phyloP scores from a whole-genome alignment of 2,329 filamentous ascomycete species.

The Calonectria fujianensis region DNA sequence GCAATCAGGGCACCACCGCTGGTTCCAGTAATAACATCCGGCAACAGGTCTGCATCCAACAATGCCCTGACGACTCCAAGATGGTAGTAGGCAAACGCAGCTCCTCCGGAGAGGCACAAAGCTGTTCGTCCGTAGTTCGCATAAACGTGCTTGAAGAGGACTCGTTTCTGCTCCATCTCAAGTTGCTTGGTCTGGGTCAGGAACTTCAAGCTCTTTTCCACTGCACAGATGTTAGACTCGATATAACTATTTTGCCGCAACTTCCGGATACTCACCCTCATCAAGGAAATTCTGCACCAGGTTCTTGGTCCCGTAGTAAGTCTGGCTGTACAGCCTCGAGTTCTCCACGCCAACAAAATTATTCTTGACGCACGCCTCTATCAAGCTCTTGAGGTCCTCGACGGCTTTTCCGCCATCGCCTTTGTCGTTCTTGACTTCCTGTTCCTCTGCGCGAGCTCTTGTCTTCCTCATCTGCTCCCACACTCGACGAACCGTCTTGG shows the following conservation, averaged over 20 bases:
- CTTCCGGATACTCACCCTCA: slow-evolving; percentile 73
- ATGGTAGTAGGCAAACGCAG: slow-evolving; percentile 97
- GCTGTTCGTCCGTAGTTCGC: slow-evolving; percentile 96
- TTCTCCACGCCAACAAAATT: slow-evolving; percentile 98
- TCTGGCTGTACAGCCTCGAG: slow-evolving; percentile 94
- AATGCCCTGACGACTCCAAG: slow-evolving; percentile 94
- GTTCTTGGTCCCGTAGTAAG: slow-evolving; percentile 98
- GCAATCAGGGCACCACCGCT: slow-evolving; percentile 95
- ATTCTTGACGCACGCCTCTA: slow-evolving; percentile 96
- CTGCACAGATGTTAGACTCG: slow-evolving; percentile 62
- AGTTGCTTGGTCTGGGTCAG: slow-evolving; percentile 81
- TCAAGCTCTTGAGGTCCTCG: slow-evolving; percentile 84
- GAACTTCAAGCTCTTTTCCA: slow-evolving; percentile 80
- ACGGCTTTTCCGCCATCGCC: slow-evolving; percentile 70
- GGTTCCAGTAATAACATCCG: slow-evolving; percentile 96
- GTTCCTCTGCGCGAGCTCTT: slow-evolving; percentile 75
- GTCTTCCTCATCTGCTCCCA: slow-evolving; percentile 83
- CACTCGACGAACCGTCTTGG: slow-evolving; percentile 86
- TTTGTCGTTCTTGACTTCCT: slow-evolving; percentile 64
- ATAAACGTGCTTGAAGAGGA: slow-evolving; percentile 89
- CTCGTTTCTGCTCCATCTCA: slow-evolving; percentile 82
- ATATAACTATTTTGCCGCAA: background rate
- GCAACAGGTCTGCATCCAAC: slow-evolving; percentile 88
- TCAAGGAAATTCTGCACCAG: slow-evolving; percentile 93
- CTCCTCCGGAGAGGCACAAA: slow-evolving; percentile 93